Conservation (phyloP, 2,329 filamentous ascomycete species). For the Aspergillus viridinutans region DNA sequence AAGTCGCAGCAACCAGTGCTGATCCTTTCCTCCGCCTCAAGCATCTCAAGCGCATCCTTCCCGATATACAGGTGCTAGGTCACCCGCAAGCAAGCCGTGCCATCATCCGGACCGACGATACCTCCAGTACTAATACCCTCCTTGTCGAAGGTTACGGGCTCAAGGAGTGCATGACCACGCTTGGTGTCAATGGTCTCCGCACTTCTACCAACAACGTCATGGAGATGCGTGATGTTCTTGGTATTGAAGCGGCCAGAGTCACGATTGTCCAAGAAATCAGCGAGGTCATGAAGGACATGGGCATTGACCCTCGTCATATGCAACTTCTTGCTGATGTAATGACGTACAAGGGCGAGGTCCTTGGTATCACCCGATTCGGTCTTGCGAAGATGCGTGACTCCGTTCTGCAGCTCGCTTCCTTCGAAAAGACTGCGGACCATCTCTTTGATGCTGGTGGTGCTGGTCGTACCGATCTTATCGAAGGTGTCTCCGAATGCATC, state of each 20-base stretch:
- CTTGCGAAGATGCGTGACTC: constrained; percentile 94
- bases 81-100: constrained; percentile 81
- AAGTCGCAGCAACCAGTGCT: constrained; percentile 39
- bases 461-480: constrained; percentile 87
- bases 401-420: constrained; percentile 88
- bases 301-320: constrained; percentile 97
- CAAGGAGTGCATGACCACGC: constrained; percentile 83
- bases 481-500: constrained; percentile 93
- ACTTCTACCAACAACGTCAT: constrained; percentile 82
- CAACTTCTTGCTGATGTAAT: constrained; percentile 95
- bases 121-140: constrained; percentile 66
- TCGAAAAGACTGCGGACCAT: constrained; percentile 98
- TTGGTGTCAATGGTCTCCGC: constrained; percentile 75
- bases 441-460: constrained; percentile 89
- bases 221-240: constrained; percentile 80
- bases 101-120: constrained; percentile 78
- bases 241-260: constrained; percentile 86
- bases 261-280: constrained; percentile 88
- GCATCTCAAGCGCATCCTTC: constrained; percentile 75
- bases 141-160: constrained; percentile 93
- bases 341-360: constrained; percentile 96
- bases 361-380: constrained; percentile 94
- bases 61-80: constrained; percentile 80
- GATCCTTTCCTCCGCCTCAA: constrained; percentile 63
- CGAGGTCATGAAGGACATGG: constrained; percentile 87